A percentile compares a stretch with the other conserved stretches of the same genome.
Conservation (phyloP, 2,329 filamentous ascomycete genomes). For the Cladophialophora immunda region DNA sequence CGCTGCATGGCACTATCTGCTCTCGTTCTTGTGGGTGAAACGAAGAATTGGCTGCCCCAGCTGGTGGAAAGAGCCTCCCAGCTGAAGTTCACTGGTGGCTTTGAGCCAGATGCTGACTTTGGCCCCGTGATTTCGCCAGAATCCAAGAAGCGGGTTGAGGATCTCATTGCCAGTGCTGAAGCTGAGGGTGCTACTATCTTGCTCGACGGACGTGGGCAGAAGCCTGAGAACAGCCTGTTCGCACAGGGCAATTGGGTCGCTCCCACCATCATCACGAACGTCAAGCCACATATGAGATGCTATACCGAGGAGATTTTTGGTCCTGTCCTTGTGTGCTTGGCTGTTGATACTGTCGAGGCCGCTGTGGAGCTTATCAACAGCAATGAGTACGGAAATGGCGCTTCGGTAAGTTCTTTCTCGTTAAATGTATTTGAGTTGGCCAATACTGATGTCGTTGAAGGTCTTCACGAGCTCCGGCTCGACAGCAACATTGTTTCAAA, state of each 20-base stretch:
- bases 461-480: conserved; percentile 70
- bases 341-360: conserved; percentile 67
- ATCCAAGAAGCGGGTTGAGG: conserved; percentile 70
- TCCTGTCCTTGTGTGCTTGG: conserved; percentile 70
- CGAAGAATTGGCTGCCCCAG: conserved; percentile 70
- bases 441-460: too few species aligned
- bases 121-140: conserved; percentile 70
- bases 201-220: conserved; percentile 68
- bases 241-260: conserved; percentile 56
- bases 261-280: conserved; percentile 71
- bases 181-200: conserved; percentile 71
- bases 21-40: conserved; percentile 70
- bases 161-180: conserved; percentile 67
- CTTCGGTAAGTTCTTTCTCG: conserved; percentile 40
- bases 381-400: conserved; percentile 74
- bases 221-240: conserved; percentile 49
- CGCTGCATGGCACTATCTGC: conserved; percentile 75
- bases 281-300: conserved; percentile 71
- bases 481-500: conserved; percentile 69
- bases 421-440: too few species aligned
- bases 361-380: conserved; percentile 70
- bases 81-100: conserved; percentile 68
- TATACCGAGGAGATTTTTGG: conserved; percentile 74
- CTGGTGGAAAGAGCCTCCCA: conserved; percentile 69
- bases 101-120: conserved; percentile 69